Evolutionary conservation across 2,329 filamentous ascomycete species (phyloP), one percentile per base, ranked within the genome.

Genomic region (Phialocephala subalpina): DNA sequence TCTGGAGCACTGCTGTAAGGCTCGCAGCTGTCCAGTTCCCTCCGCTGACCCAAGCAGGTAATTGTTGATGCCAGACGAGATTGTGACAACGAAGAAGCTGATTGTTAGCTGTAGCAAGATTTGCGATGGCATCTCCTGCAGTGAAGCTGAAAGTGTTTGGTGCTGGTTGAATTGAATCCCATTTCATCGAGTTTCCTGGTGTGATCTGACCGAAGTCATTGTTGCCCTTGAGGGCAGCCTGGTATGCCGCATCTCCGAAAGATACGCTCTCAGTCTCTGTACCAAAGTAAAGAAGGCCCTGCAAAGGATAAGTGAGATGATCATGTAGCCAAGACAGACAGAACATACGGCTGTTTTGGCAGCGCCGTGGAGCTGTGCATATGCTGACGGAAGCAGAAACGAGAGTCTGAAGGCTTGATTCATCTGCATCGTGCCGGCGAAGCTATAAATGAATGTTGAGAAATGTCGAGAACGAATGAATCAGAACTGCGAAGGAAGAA

Each of bases 141-240:
- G 80, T 81, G 77, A 84, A 92, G 70, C 81, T 83, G 80, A 91
- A 92, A 53, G 79, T 74, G 38, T 81, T 82, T 55, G 82, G 83
- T 35, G 77, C 74, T 0, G 87, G 85, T 80, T 92, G 87, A 16
- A 83, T 87, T 66, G 82, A 80, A 66, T 88, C 82, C 88, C 88
- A 92, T 81, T 73, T 86, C 76, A 87, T 84, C 2, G 83, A 83
- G 74, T 92, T 91, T 58, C 84, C 86, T 0, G 88, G 87, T 0
- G 88, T 90, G 33, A 90, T 81, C 75, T 88, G 84, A 29, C 89
- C 89, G 71, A 91, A 91, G 73, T 90, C 87, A 53, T 80, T 78
- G 7, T 73, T 78, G 75, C 88, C 80, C 69, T 81, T 82, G 49
- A 89, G 79, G 65, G 89, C 85, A n/a, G 78, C 75, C 20, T 82